Percentiles rank a stretch among this genome's conserved stretches.
phyloP scores from a whole-genome alignment of 768 basidiomycete species.

The Leccinellum albellum region DNA sequence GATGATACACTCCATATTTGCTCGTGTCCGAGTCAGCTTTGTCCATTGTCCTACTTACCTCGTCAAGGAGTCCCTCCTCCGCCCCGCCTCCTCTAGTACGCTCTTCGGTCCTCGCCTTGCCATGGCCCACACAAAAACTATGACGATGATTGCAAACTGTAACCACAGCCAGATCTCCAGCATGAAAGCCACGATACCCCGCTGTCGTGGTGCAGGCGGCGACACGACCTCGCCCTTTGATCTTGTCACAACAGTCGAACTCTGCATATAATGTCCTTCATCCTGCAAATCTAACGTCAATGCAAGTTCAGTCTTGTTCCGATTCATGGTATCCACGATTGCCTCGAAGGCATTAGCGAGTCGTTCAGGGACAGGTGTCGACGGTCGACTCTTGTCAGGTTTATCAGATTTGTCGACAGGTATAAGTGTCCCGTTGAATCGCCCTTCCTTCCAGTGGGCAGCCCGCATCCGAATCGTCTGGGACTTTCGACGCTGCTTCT shows the following conservation, averaged over 20 bases:
- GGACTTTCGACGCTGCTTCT: conserved; percentile 36
- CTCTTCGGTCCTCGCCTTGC: conserved; percentile 71
- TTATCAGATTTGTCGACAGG: conserved; percentile 12
- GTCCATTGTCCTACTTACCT: not conserved
- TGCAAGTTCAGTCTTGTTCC: conserved; percentile 13
- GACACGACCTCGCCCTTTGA: conserved; percentile 9
- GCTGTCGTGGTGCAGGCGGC: conserved; percentile 23
- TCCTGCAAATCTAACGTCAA: conserved; percentile 11
- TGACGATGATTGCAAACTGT: conserved; percentile 70
- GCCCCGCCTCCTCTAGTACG: conserved; percentile 49
- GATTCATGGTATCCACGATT: conserved; percentile 41
- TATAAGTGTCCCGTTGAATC: conserved; percentile 41
- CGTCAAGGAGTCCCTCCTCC: conserved; percentile 20
- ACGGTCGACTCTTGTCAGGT: conserved; percentile 21
- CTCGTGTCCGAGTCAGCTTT: too few relatives aligned
- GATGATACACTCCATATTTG: conserved; percentile 1
- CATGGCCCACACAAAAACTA: conserved; percentile 80
- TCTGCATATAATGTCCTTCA: not conserved
- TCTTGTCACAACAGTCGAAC: not conserved
- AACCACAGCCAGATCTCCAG: conserved; percentile 83
- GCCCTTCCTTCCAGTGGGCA: conserved; percentile 53
- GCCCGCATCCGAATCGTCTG: conserved; percentile 58
- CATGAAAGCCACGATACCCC: conserved; percentile 42
- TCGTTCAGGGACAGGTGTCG: conserved; percentile 37
- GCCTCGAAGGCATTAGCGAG: conserved; percentile 43